These are phyloP conservation scores for Coprinellus micaceus DNA, from an alignment of 768 basidiomycete genomes.

Conservation along the genomic window DNA sequence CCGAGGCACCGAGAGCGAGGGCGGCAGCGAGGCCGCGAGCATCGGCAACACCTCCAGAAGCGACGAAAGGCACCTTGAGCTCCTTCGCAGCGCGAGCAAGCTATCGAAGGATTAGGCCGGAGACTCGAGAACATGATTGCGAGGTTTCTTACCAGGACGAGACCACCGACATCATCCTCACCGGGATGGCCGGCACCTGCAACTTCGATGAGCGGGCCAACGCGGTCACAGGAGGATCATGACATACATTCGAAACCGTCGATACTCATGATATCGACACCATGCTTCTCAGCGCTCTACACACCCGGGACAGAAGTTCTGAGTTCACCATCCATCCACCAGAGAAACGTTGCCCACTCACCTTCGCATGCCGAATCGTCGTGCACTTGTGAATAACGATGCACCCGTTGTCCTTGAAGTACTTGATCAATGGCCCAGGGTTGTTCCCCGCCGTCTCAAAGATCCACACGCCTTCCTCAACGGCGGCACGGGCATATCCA, in stretches of 20 bases:
- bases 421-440: slow-evolving; percentile 73
- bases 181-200: slow-evolving; percentile 91
- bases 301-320: background rate
- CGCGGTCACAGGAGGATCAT: background rate
- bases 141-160: slow-evolving; percentile 62
- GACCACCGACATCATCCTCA: slow-evolving; percentile 87
- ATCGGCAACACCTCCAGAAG: slow-evolving; percentile 89
- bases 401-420: slow-evolving; percentile 74
- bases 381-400: slow-evolving; percentile 91
- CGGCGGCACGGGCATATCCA: slow-evolving; percentile 74
- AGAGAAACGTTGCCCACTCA: slow-evolving; percentile 20
- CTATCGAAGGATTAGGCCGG: slow-evolving; percentile 32
- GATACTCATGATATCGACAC: slow-evolving; percentile 85
- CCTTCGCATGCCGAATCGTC: slow-evolving; percentile 81
- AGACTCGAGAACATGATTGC: background rate
- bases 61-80: slow-evolving; percentile 79
- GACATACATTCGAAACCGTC: slow-evolving; percentile 85
- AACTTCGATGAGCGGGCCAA: slow-evolving; percentile 8
- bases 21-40: slow-evolving; percentile 80
- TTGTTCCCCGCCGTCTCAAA: slow-evolving; percentile 94
- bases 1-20: slow-evolving; percentile 75
- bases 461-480: slow-evolving; percentile 83
- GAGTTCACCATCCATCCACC: background rate
- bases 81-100: slow-evolving; percentile 85
- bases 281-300: slow-evolving; percentile 61